A percentile compares a stretch with the other conserved stretches of the same genome.
These are phyloP conservation scores for Neoarthrinium moseri DNA, from an alignment of 2,329 filamentous ascomycete genomes.

Conservation along the genomic window DNA sequence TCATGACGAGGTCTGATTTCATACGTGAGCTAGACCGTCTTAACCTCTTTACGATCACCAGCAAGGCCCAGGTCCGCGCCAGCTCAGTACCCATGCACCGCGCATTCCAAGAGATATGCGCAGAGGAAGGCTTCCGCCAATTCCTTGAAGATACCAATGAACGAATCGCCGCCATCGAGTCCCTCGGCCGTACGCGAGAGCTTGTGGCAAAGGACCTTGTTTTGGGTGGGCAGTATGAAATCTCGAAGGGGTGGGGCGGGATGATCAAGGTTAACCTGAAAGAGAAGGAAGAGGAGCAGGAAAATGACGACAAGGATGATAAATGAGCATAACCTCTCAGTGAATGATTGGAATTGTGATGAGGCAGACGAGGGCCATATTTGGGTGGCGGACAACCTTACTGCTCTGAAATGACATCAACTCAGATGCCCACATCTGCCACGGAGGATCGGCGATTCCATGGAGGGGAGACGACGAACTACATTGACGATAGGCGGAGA, in stretches of 20 bases:
- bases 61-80: slow-evolving; percentile 80
- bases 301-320: slow-evolving; percentile 9
- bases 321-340: no score
- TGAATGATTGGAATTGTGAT: no score
- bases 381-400: no score
- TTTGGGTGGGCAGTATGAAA: slow-evolving; percentile 75
- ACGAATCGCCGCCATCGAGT: slow-evolving; percentile 90
- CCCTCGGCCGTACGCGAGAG: slow-evolving; percentile 88
- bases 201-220: slow-evolving; percentile 94
- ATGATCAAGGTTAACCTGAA: slow-evolving; percentile 40
- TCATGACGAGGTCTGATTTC: slow-evolving; percentile 96
- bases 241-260: slow-evolving; percentile 39
- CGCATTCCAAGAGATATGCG: slow-evolving; percentile 83
- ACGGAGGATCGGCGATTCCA: no score
- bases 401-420: no score
- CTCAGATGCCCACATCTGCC: no score
- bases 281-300: slow-evolving; percentile 35
- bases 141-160: slow-evolving; percentile 80
- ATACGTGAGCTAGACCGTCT: slow-evolving; percentile 89
- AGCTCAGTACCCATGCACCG: slow-evolving; percentile 96
- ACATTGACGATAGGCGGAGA: no score
- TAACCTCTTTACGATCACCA: slow-evolving; percentile 94
- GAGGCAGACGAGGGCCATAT: no score
- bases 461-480: no score
- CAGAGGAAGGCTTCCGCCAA: slow-evolving; percentile 73